phyloP scores from a whole-genome alignment of 2,329 filamentous ascomycete genomes.

The Harringtonia lauricola region DNA sequence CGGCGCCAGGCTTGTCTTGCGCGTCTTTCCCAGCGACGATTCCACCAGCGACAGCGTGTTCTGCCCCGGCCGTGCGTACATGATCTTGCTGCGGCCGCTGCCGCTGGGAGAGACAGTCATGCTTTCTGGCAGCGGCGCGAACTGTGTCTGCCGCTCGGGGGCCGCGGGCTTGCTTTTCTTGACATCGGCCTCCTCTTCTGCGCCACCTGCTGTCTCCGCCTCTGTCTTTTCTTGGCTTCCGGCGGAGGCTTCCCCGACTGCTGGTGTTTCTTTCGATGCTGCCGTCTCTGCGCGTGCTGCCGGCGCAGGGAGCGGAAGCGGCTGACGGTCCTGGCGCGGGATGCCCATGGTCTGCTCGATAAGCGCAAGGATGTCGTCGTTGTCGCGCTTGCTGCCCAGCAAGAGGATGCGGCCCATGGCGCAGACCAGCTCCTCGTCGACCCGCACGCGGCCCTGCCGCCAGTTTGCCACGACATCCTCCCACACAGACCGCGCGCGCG shows the following conservation, averaged over 20 bases:
- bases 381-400: conserved; percentile 50
- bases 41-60: conserved; percentile 62
- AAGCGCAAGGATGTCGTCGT: conserved; percentile 61
- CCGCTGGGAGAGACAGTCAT: neutral
- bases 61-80: conserved; percentile 33
- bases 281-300: too few species aligned
- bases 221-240: neutral
- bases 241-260: too few species aligned
- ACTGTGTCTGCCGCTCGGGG: neutral
- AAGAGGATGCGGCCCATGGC: conserved; percentile 74
- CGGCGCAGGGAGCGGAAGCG: neutral
- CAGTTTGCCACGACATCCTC: conserved; percentile 67
- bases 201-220: neutral
- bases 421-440: conserved; percentile 72
- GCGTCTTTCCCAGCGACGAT: conserved; percentile 48
- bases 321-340: conserved; percentile 33
- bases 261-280: too few species aligned
- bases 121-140: neutral
- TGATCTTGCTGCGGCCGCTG: neutral
- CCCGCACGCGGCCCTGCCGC: conserved; percentile 53
- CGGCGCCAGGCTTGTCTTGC: conserved; percentile 49
- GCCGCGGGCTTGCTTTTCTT: neutral
- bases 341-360: conserved; percentile 76
- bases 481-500: conserved; percentile 69
- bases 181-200: neutral